Conservation (phyloP, 1,284 basidiomycete genomes). For the Phenoliferia sp. region DNA sequence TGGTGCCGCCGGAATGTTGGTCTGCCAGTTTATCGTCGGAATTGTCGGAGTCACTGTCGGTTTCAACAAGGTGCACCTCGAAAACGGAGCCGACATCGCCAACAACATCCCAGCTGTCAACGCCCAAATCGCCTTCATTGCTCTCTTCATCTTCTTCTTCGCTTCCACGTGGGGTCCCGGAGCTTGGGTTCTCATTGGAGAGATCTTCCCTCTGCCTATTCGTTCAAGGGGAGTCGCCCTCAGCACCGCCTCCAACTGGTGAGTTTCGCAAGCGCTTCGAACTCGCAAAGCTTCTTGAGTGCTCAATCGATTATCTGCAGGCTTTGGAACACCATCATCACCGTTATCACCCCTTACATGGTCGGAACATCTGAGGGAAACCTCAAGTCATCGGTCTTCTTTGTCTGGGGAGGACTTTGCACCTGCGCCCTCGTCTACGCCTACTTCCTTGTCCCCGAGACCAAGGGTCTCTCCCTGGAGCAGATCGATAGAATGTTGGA, state of each 20-base stretch:
- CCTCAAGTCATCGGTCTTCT: constrained; percentile 35
- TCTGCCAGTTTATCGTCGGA: constrained; percentile 39
- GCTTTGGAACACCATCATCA: constrained; percentile 44
- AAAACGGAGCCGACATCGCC: constrained; percentile 28
- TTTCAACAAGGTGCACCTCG: constrained; percentile 26
- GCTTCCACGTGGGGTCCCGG: constrained; percentile 37
- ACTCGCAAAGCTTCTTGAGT: no score
- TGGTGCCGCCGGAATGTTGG: constrained; percentile 64
- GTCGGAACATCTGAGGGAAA: constrained; percentile 30
- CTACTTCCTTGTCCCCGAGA: constrained; percentile 41
- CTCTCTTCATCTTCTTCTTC: constrained; percentile 40
- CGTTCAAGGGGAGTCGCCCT: constrained; percentile 38
- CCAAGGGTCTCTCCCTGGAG: constrained; percentile 43
- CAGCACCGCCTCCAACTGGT: constrained; percentile 42
- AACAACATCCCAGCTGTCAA: constrained; percentile 35
- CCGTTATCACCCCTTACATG: constrained; percentile 30
- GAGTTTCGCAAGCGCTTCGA: no score
- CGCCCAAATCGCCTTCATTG: constrained; percentile 40
- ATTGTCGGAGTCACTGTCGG: constrained; percentile 35
- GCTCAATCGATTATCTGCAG: no score
- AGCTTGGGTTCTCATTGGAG: constrained; percentile 33
- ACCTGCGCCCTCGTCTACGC: constrained; percentile 37
- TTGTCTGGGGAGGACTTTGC: constrained; percentile 38
- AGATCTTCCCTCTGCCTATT: constrained; percentile 35
- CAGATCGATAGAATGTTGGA: constrained; percentile 42